Conservation (phyloP, 495 filamentous ascomycete genomes). For the Margaritispora aquatica region DNA sequence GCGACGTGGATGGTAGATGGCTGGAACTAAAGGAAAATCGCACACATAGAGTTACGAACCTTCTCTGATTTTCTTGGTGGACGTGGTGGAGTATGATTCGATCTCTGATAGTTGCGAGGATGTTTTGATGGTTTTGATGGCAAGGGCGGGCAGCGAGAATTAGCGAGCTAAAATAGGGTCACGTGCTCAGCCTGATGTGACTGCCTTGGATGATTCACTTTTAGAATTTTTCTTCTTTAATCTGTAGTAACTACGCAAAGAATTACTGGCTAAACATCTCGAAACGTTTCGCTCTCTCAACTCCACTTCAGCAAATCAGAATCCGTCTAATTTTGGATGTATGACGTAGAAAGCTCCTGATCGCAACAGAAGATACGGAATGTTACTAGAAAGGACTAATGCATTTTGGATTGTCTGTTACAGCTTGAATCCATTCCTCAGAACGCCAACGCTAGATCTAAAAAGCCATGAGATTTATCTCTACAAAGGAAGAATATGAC, state of each 20-base stretch:
- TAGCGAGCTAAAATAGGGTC: constrained; percentile 7
- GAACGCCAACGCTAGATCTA: constrained; percentile 11
- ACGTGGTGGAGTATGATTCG: constrained; percentile 21
- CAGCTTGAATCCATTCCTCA: constrained; percentile 10
- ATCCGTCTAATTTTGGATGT: too few relatives aligned
- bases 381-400: too few relatives aligned
- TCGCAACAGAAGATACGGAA: too few relatives aligned
- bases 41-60: neutral
- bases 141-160: constrained; percentile 12
- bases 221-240: too few relatives aligned
- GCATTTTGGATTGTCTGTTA: neutral
- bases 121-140: constrained; percentile 17
- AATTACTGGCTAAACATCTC: too few relatives aligned
- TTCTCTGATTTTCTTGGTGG: constrained; percentile 12
- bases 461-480: neutral
- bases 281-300: too few relatives aligned
- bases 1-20: neutral
- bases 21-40: neutral
- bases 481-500: constrained; percentile 75
- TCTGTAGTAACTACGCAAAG: too few relatives aligned
- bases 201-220: neutral
- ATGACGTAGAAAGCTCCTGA: too few relatives aligned
- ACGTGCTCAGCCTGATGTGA: neutral
- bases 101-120: constrained; percentile 12
- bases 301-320: too few relatives aligned